These are phyloP conservation scores for Gautieria morchelliformis DNA, from an alignment of 768 basidiomycete genomes.

Conservation along the genomic window DNA sequence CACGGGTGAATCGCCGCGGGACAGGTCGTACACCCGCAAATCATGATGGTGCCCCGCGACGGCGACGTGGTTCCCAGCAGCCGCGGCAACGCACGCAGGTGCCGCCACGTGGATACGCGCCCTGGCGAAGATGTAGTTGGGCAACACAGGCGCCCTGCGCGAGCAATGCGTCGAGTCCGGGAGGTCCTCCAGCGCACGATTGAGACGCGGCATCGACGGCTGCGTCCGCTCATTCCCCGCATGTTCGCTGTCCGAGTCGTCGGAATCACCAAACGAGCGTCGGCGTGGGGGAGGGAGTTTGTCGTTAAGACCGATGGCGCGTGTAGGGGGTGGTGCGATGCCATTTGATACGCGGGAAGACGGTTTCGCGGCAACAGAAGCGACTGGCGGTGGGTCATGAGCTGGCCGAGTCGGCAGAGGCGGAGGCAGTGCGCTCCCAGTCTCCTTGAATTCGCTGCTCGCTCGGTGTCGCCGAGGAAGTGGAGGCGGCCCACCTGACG, in stretches of 20 bases:
- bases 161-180: conserved; percentile 66
- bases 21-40: conserved; percentile 49
- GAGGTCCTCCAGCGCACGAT: conserved; percentile 34
- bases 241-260: conserved; percentile 54
- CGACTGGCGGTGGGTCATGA: neutral
- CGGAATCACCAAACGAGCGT: conserved; percentile 30
- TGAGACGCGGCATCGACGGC: conserved; percentile 15
- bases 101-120: conserved; percentile 45
- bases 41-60: conserved; percentile 51
- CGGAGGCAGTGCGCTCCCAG: neutral
- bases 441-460: neutral
- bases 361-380: neutral
- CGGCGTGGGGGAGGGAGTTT: conserved; percentile 49
- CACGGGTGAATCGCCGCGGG: conserved; percentile 35
- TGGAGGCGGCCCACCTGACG: conserved; percentile 12
- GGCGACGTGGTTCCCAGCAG: conserved; percentile 44
- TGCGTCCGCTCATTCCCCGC: conserved; percentile 11
- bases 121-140: conserved; percentile 27
- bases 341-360: conserved; percentile 20
- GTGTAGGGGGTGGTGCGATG: conserved; percentile 67
- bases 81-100: conserved; percentile 42
- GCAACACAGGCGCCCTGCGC: conserved; percentile 34
- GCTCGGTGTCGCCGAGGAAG: conserved; percentile 11
- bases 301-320: conserved; percentile 58
- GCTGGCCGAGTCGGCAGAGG: conserved; percentile 19